Base-by-base conservation (phyloP, 2,329 filamentous ascomycete genomes). In the Arthrobotrys megalospora region DNA sequence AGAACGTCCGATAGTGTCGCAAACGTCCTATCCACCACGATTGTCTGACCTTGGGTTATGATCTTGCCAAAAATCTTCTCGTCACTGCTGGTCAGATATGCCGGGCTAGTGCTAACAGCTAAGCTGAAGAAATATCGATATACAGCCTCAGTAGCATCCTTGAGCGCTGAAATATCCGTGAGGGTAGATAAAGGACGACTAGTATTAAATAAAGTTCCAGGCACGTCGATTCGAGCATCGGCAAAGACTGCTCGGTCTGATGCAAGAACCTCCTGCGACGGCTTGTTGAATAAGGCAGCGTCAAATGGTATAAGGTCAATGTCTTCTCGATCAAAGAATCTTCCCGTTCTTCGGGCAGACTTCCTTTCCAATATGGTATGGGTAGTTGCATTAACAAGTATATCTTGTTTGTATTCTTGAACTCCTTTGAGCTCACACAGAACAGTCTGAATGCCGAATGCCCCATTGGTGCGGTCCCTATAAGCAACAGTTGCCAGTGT, bases 81-180 rank as follows among this genome's bases (percentile, higher is more conserved):
- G n/a, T 36, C 36, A 16, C 3, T 34, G 1, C 3, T 14, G 2
- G 45, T 64, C 7, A 72, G 34, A 43, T 45, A 72, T 12, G 58
- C 60, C 24, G 58, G 21, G 21, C 68, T 65, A 2, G 68, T 70
- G 53, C 41, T 52, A 38, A 28, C 11, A 1, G 67, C 67, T 8
- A 70, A 28, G 67, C 67, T 70, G 14, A 70, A 70, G 14, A 70
- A 70, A 21, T 70, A n/a, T 21, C 32, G 12, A 21, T 70, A 70
- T 14, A 32, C 10, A 6, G 12, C 1, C 52, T 62, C 28, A 11
- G 67, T 52, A n/a, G 41, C 43, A n/a, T 62, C 36, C 14, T n/a
- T n/a, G n/a, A n/a, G n/a, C n/a, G n/a, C n/a, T n/a, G n/a, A n/a
- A n/a, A n/a, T n/a, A n/a, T n/a, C n/a, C n/a, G n/a, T n/a, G n/a